Evolutionary conservation across 2,329 filamentous ascomycete species (phyloP), one percentile per base, ranked within the genome.

Genomic region (Pseudovirgaria hyperparasitica): DNA sequence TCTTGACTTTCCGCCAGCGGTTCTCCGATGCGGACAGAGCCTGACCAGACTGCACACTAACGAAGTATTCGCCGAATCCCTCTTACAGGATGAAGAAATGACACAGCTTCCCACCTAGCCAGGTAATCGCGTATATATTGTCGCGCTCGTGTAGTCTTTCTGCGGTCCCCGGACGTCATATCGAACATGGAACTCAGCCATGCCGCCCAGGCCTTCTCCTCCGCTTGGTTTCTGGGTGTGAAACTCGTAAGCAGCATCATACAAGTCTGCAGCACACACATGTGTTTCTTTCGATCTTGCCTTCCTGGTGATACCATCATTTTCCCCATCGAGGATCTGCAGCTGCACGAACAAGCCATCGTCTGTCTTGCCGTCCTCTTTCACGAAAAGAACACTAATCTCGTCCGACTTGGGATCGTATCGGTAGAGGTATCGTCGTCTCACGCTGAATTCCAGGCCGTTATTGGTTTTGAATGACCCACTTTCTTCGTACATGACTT

Each of bases 301-400:
- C 1, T 62, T 62, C 25, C 49, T 50, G 1, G 46, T 41, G 1
- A 44, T 35, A 4, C 36, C 37, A 43, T 35, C 3, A 43, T 45
- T 14, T 33, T 37, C 19, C 27, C 34, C 2, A 36, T 17, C 18
- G 17, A 57, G 37, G 5, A 50, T 25, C 30, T 81, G 68, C n/a
- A 86, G 57, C 38, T 78, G 67, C 37, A 86, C 77, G 44, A 87
- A 87, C 12, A 86, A 53, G 31, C 82, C 82, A 0, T 76, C 70
- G 4, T 64, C 62, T 29, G 60, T 59, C 10, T 62, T 52, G 34
- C 78, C 71, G n/a, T 75, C 67, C 38, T 72, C 73, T 12, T 41
- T 39, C 20, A 70, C 71, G 38, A 82, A 82, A 76, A 76, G 82
- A 3, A 78, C 72, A 36, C 70, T 76, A 12, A 82, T 48, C n/a